Evolutionary conservation across 768 basidiomycete species (phyloP).

Genomic region (Lactarius sanguifluus): DNA sequence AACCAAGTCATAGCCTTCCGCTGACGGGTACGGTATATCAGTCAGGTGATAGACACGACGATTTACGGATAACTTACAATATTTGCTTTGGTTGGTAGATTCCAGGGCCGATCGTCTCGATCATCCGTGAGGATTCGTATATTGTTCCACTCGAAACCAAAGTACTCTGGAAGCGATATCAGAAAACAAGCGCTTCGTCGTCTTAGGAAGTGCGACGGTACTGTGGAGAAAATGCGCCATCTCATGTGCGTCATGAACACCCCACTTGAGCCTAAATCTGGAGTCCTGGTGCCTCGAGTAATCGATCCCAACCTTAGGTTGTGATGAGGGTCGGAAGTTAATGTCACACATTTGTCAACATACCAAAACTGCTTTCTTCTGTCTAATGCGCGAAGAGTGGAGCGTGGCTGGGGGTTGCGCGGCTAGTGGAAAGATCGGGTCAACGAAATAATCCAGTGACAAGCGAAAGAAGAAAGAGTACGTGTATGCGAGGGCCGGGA

Average conservation of each 20-base stretch:
- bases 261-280: neutral
- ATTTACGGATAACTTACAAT: conserved; percentile 6
- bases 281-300: neutral
- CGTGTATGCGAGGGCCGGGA: neutral
- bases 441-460: neutral
- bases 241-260: neutral
- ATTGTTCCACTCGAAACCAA: neutral
- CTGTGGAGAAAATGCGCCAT: conserved; percentile 6
- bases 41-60: neutral
- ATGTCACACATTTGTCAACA: neutral
- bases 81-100: neutral
- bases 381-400: neutral
- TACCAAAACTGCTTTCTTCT: conserved; percentile 1
- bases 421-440: neutral
- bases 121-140: neutral
- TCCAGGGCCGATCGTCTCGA: no score
- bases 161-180: neutral
- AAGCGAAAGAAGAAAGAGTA: neutral
- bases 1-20: neutral
- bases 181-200: neutral
- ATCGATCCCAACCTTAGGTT: conserved; percentile 12
- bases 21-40: neutral
- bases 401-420: neutral
- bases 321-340: neutral
- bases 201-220: neutral